Evolutionary conservation across 768 basidiomycete species (phyloP).

Genomic region (Tricholoma bakamatsutake): DNA sequence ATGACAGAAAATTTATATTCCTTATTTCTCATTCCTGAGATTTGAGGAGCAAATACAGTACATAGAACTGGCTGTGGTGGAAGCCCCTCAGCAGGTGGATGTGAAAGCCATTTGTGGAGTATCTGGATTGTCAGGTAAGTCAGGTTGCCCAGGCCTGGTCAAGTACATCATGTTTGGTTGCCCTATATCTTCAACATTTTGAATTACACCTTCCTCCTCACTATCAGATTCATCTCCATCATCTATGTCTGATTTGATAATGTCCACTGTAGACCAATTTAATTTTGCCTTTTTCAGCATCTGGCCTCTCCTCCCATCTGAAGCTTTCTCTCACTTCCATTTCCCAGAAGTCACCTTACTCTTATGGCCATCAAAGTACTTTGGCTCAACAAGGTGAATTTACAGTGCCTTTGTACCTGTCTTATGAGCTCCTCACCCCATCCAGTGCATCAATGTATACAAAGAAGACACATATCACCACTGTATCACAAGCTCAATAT

Average conservation of each 20-base stretch:
- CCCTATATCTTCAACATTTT: too few species aligned
- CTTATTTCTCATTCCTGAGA: not conserved
- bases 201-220: too few species aligned
- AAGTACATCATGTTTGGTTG: too few species aligned
- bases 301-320: not conserved
- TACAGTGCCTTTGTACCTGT: conserved; percentile 3
- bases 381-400: conserved; percentile 11
- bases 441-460: too few species aligned
- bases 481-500: too few species aligned
- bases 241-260: not conserved
- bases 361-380: too few species aligned
- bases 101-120: not conserved
- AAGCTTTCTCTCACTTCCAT: not conserved
- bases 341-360: not conserved
- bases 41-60: not conserved
- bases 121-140: not conserved
- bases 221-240: too few species aligned
- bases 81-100: not conserved
- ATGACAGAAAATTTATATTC: too few species aligned
- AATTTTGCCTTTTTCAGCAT: not conserved
- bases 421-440: conserved; percentile 11
- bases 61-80: not conserved
- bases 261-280: not conserved
- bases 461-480: too few species aligned
- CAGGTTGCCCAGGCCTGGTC: too few species aligned